Evolutionary conservation across 1,284 basidiomycete genomes (phyloP), one percentile per base, ranked within the genome.

Genomic region (Cryptococcus deneoformans): DNA sequence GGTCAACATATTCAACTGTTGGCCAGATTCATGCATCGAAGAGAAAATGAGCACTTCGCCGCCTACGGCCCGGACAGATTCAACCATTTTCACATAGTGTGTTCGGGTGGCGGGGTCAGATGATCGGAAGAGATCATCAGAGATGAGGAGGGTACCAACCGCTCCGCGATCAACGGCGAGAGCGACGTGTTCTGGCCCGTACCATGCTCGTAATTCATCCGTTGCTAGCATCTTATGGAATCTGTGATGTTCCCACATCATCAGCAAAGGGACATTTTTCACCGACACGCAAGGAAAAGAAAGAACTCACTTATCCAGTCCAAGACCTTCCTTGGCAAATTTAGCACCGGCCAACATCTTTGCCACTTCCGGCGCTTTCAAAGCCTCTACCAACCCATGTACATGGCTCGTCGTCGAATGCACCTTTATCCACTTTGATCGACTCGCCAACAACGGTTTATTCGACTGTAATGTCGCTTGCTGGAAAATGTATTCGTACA

Each of bases 11-110:
- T 98, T 98, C 35, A 99, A 81, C 77, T 99, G 93, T 81, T 95
- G 90, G 29, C 96, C 96, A 34, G 90, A 92, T 77, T 99, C 95
- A 75, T 99, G 96, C 95, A 99, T 97, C 68, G 91, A 95, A 6
- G 92, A 96, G 77, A 99, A 99, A 64, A 98, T 93, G 47, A 97
- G 81, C 5, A 93, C 92, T 72, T 98, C 92, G 42, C 88, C 96
- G 36, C 93, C 92, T 63, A 89, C 91, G 50, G 86, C 82, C 62
- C 89, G 86, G 14, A 97, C 92, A 44, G 86, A 86, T 75, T 99
- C 95, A 1, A 96, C 92, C 55, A 99, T 82, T 49, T 81, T 80
- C 42, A 99, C 94, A 71, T 92, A 99, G 72, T 84, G 86, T 77
- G 87, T 92, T 40, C 92, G 82, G 49, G 83, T 82, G n/a, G 76